phyloP scores from a whole-genome alignment of 2,329 filamentous ascomycete genomes.

The Corniculantispora saksenae region DNA sequence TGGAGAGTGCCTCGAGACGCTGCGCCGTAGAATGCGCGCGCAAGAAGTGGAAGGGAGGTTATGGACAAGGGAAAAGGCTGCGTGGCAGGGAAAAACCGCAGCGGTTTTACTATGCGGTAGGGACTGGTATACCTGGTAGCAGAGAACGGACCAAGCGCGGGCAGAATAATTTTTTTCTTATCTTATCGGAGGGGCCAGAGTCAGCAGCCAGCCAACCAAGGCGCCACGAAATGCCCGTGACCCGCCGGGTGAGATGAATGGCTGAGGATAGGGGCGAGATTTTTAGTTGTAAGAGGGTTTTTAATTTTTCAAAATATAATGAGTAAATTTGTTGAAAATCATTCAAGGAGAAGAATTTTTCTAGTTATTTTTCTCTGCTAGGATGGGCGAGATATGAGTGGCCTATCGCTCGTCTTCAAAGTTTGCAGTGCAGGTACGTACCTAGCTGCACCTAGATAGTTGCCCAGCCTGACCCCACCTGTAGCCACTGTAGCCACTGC shows the following conservation, averaged over 20 bases:
- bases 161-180: constrained; percentile 20
- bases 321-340: too few species aligned
- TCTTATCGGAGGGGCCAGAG: constrained; percentile 16
- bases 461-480: background rate
- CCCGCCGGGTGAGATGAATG: constrained; percentile 8
- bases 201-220: constrained; percentile 17
- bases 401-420: too few species aligned
- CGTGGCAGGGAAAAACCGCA: constrained; percentile 13
- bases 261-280: background rate
- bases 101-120: background rate
- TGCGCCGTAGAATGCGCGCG: constrained; percentile 18
- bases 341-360: background rate
- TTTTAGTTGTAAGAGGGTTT: background rate
- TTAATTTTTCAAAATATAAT: too few species aligned
- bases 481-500: background rate
- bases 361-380: background rate
- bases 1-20: constrained; percentile 11
- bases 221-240: constrained; percentile 10
- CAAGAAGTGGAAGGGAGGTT: constrained; percentile 5
- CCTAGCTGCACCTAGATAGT: background rate
- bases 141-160: background rate
- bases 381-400: background rate
- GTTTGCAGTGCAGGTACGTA: background rate
- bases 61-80: constrained; percentile 13
- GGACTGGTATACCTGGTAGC: background rate